Percentiles rank a stretch among this genome's conserved stretches.
phyloP scores from a whole-genome alignment of 257 asterid species.

The Striga asiatica region DNA sequence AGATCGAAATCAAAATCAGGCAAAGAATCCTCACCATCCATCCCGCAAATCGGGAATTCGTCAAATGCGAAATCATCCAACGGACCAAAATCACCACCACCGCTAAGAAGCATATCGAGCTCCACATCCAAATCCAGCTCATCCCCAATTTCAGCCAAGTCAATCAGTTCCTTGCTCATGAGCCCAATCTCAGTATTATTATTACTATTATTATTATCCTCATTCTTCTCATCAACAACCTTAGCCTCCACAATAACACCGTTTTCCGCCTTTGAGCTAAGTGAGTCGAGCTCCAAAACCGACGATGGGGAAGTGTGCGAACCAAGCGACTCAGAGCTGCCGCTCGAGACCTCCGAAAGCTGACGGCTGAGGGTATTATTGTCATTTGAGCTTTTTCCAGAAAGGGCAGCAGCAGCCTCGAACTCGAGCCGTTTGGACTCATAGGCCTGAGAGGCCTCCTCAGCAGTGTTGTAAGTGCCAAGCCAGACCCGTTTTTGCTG shows the following conservation, averaged over 20 bases:
- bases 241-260: conserved; percentile 1
- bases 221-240: conserved; percentile 15
- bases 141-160: conserved; percentile 32
- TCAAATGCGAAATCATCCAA: conserved; percentile 43
- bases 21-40: conserved; percentile 28
- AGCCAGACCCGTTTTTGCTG: conserved; percentile 66
- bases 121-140: conserved; percentile 51
- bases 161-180: conserved; percentile 23
- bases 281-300: conserved; percentile 39
- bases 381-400: conserved; percentile 19
- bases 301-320: conserved; percentile 45
- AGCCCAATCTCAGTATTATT: conserved; percentile 9
- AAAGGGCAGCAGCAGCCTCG: conserved; percentile 33
- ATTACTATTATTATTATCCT: too few species aligned
- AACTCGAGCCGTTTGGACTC: conserved; percentile 56
- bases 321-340: conserved; percentile 27
- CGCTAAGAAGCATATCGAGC: conserved; percentile 25
- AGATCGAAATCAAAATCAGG: conserved; percentile 50
- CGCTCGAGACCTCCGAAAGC: conserved; percentile 37
- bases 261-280: conserved; percentile 16
- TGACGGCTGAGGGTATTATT: neutral
- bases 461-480: conserved; percentile 66
- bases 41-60: conserved; percentile 34
- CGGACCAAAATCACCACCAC: conserved; percentile 16
- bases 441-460: conserved; percentile 65